Evolutionary conservation across 164 flowering plant genomes (phyloP).

Genomic region (Vitis labrusca): DNA sequence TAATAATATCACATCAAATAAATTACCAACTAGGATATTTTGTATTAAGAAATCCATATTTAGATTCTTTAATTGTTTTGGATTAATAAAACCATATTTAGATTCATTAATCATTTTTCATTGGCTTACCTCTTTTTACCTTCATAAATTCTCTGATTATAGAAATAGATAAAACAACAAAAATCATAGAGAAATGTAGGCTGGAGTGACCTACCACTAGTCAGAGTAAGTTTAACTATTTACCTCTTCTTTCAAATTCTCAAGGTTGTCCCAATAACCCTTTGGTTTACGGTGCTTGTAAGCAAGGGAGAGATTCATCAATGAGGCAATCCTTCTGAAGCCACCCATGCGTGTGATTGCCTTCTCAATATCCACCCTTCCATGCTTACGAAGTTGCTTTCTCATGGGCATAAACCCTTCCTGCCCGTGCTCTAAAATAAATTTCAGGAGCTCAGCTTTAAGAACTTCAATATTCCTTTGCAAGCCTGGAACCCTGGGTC

Average conservation of each 20-base stretch:
- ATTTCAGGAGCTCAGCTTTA: constrained; percentile 66
- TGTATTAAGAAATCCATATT: too few relatives aligned
- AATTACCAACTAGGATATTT: too few relatives aligned
- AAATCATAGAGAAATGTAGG: too few relatives aligned
- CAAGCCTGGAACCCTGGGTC: constrained; percentile 85
- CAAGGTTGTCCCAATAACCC: constrained; percentile 93
- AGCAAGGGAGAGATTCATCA: constrained; percentile 90
- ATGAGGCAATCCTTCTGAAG: constrained; percentile 73
- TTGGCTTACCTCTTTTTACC: background rate
- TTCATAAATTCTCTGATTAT: too few relatives aligned
- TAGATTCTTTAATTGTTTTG: too few relatives aligned
- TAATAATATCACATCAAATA: too few relatives aligned
- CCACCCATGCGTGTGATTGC: constrained; percentile 96
- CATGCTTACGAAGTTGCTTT: constrained; percentile 82
- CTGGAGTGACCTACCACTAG: background rate
- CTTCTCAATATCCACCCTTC: constrained; percentile 93
- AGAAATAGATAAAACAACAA: too few relatives aligned
- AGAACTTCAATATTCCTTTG: constrained; percentile 83
- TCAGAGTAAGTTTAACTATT: background rate
- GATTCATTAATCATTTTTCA: too few relatives aligned
- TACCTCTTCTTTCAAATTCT: constrained; percentile 88
- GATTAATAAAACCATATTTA: too few relatives aligned
- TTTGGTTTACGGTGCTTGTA: constrained; percentile 93
- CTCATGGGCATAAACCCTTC: constrained; percentile 99
- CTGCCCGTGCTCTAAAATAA: constrained; percentile 77